These are phyloP conservation scores for Rosa hybrid DNA, from an alignment of 331 rosid species.

Conservation along the genomic window DNA sequence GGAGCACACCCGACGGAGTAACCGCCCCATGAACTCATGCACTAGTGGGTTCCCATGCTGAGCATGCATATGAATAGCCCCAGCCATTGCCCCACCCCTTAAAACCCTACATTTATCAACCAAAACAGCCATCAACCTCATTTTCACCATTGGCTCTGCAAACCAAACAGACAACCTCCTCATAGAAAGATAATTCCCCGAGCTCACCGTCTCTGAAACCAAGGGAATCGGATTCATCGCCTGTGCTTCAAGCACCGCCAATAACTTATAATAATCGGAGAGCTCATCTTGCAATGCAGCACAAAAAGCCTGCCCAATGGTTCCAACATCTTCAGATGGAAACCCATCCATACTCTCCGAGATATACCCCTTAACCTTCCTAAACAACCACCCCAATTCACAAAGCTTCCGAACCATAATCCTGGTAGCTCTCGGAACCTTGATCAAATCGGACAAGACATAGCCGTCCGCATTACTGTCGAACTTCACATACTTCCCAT, in stretches of 20 bases:
- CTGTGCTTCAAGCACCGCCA: conserved; percentile 88
- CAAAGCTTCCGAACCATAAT: conserved; percentile 72
- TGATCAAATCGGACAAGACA: conserved; percentile 52
- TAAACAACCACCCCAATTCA: conserved; percentile 84
- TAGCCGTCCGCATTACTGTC: conserved; percentile 46
- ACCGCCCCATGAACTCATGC: conserved; percentile 74
- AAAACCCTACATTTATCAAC: conserved; percentile 85
- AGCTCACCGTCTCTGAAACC: conserved; percentile 58
- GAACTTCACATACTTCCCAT: conserved; percentile 74
- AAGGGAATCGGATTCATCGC: conserved; percentile 80
- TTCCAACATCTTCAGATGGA: conserved; percentile 81
- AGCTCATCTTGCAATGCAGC: conserved; percentile 95
- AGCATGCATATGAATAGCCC: conserved; percentile 88
- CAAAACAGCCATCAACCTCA: conserved; percentile 93
- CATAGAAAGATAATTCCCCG: conserved; percentile 74
- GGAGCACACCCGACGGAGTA: conserved; percentile 83
- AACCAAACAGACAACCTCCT: conserved; percentile 90
- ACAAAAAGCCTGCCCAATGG: conserved; percentile 90
- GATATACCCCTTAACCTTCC: conserved; percentile 72
- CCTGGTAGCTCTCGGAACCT: conserved; percentile 67
- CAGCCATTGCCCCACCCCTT: conserved; percentile 92
- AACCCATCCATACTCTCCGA: conserved; percentile 71
- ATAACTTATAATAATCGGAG: conserved; percentile 78
- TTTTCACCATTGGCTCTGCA: conserved; percentile 91
- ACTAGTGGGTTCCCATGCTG: conserved; percentile 95